Base-by-base conservation (phyloP, 2,329 filamentous ascomycete species). In the Diaporthe sp. region DNA sequence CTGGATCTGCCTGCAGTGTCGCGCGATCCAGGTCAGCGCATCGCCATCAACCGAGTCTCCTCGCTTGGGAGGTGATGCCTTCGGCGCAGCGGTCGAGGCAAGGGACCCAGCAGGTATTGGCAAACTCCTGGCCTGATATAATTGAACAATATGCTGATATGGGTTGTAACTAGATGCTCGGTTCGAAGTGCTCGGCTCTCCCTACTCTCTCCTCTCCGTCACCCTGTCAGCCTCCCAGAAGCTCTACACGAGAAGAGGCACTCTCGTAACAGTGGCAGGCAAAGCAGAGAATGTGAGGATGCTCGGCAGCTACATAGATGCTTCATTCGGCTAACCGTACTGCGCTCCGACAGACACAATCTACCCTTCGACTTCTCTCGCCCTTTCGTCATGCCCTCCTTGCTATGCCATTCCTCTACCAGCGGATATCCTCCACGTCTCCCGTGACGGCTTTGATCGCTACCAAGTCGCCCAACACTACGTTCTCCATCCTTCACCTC, bases 371-470 rank as follows among this genome's bases (percentile, higher is more conserved):
- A 60, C 85, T 98, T 71, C 91, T 98, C 73, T 94, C 95, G 76
- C 97, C 97, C 22, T 90, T 98, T 81, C 91, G 92, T 76, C 92
- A 97, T 83, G 93, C 94, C 34, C 85, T 92, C 65, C 90, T 98
- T 39, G 95, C 96, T 79, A 94, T 98, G 70, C 97, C 97, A 1
- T 99, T 99, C 85, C 90, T 99, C 76, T 98, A 98, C 86, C 96
- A 98, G 86, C 88, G 94, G 85, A 91, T 98, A 79, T 93, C 95
- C 46, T 96, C 96, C 1, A 95, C 96, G 0, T 94, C 92, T 62
- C 96, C 97, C 2, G 90, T 98, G 79, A 98, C 94, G 58, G 95
- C 95, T 44, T 87, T 99, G 78, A 94, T 99, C 79, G 94, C 94
- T 42, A 95, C 96, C 34, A 97, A 95, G 83, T 95, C 95, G 7